Base-by-base conservation (phyloP, 2,329 filamentous ascomycete genomes). In the Pseudogymnoascus sp. region DNA sequence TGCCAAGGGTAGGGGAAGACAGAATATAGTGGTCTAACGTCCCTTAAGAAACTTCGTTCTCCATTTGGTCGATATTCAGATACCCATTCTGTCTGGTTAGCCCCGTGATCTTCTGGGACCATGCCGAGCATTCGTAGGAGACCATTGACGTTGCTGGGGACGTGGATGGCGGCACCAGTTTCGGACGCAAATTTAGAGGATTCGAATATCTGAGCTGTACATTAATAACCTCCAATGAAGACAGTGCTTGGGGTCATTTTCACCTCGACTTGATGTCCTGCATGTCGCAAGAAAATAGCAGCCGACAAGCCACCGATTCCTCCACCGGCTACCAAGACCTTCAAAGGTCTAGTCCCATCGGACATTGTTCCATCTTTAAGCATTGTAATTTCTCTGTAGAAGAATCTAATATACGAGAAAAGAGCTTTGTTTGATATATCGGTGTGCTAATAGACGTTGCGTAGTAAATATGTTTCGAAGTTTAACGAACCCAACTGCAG, bases 81-180 rank as follows among this genome's bases (percentile, higher is more conserved):
- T 19, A 75, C 16, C 65, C 72, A 63, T 63, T 50, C 50, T 60
- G 46, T 59, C 8, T 62, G 56, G 67, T 70, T 64, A 12, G 78
- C 76, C 2, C 78, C 78, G 43, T 74, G 74, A 0, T 71, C 70
- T 62, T 77, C 74, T 0, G 77, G 73, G 56, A 73, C 70, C 1
- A 82, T 66, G 0, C 79, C 79, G 60, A 81, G 70, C 37, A 77
- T 72, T 11, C 73, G 72, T 3, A 89, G 74, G 2, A 88, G 72
- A 0, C 83, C 82, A 70, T 86, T 85, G 2, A 79, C 75, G 67
- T 89, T 89, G 0, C 86, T 84, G 0, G 82, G 80, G 3, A 88
- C 70, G 68, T 88, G 84, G n/a, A 88, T 79, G 0, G 85, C 85
- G 2, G 85, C 84, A 0, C 85, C 85, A 1, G 78, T 73, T 71